Percentiles rank a stretch among this genome's conserved stretches.
Evolutionary conservation across 768 basidiomycete genomes (phyloP).

Genomic region (Suillus cothurnatus): DNA sequence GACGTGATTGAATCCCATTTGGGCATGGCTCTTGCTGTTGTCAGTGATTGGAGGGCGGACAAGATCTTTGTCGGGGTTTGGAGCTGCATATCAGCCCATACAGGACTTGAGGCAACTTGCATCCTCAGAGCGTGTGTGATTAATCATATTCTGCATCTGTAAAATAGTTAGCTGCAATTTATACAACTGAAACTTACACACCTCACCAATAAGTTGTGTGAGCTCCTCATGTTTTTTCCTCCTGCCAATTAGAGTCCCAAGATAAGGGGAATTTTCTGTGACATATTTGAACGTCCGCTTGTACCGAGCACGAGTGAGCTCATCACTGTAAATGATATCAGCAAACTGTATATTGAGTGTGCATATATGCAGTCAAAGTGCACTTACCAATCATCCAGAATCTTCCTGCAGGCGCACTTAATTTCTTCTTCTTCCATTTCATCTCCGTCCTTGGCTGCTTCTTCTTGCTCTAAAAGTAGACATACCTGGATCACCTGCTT

Average conservation of each 20-base stretch:
- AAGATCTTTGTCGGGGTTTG: neutral
- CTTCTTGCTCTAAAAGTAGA: conserved; percentile 11
- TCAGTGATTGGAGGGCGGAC: neutral
- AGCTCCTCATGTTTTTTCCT: conserved; percentile 4
- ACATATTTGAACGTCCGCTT: no score
- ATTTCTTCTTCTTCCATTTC: neutral
- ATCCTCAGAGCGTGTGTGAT: neutral
- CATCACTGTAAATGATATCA: no score
- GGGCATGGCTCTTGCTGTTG: neutral
- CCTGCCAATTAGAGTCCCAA: neutral
- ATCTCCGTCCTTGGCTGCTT: neutral
- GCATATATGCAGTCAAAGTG: neutral
- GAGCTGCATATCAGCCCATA: conserved; percentile 4
- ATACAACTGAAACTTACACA: neutral
- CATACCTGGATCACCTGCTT: conserved; percentile 3
- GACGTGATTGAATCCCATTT: conserved; percentile 10
- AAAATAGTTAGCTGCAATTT: neutral
- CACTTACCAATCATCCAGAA: conserved; percentile 2
- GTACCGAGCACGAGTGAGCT: no score
- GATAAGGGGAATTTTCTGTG: no score
- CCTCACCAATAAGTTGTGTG: neutral
- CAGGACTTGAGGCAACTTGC: neutral
- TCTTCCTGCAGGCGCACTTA: neutral
- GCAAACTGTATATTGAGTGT: no score
- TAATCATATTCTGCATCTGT: conserved; percentile 8